A percentile compares a stretch with the other conserved stretches of the same genome.
Evolutionary conservation across 176 grass and related monocot species (phyloP).

Genomic region (Eremochloa ophiuroides): DNA sequence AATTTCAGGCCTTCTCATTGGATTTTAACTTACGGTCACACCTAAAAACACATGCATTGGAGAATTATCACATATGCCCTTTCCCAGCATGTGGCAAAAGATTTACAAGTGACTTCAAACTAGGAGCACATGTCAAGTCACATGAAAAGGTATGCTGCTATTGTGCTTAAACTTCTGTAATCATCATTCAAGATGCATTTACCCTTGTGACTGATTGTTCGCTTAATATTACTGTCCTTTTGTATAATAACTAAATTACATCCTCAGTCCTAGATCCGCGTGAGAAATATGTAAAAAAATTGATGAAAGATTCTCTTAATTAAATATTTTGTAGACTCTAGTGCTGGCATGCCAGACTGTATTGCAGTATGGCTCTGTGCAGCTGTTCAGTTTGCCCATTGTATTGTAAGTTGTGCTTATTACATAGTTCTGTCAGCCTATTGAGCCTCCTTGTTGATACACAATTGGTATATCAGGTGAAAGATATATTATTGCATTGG

Average conservation of each 20-base stretch:
- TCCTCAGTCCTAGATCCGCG: too few relatives aligned
- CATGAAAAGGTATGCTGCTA: slow-evolving; percentile 73
- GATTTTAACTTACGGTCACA: slow-evolving; percentile 94
- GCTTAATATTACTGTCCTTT: neutral
- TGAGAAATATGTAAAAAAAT: neutral
- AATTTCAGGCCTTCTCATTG: slow-evolving; percentile 90
- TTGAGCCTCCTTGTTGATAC: neutral
- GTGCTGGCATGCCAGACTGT: neutral
- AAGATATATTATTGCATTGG: neutral
- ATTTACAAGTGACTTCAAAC: slow-evolving; percentile 81
- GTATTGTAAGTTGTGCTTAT: neutral
- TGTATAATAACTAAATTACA: too few relatives aligned
- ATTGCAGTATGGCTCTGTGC: neutral
- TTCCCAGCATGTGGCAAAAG: slow-evolving; percentile 79
- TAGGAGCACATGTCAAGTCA: slow-evolving; percentile 67
- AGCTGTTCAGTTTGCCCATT: neutral
- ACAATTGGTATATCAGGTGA: neutral
- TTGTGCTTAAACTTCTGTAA: neutral
- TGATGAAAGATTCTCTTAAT: neutral
- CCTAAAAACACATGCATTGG: slow-evolving; percentile 68
- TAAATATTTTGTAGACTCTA: neutral
- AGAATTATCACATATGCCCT: slow-evolving; percentile 94
- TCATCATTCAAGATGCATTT: neutral
- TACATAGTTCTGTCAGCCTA: neutral
- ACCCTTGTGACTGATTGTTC: neutral